Conservation (phyloP, 2,329 filamentous ascomycete genomes). For the Aurifilum marmelostoma region DNA sequence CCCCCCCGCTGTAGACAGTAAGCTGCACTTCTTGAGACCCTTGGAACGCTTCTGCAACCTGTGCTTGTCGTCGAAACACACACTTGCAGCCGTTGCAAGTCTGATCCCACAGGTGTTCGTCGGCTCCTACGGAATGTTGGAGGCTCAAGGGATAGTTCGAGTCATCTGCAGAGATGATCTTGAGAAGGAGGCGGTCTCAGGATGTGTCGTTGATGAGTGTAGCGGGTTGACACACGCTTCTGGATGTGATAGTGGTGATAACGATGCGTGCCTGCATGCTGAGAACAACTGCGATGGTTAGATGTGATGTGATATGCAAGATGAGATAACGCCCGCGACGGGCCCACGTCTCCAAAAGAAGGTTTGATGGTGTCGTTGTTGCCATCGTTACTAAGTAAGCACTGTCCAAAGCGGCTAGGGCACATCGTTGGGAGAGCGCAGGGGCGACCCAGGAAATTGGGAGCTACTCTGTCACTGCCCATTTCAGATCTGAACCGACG, state of each 20-base stretch:
- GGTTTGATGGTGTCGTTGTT: not conserved
- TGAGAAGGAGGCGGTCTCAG: not conserved
- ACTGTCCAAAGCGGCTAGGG: not conserved
- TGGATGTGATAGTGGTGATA: not conserved
- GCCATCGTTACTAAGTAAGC: not conserved
- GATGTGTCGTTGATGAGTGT: not conserved
- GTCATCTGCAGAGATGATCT: not conserved
- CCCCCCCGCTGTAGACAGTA: no score
- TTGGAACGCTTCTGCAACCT: conserved; percentile 11
- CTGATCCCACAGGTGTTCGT: not conserved
- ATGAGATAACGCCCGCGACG: not conserved
- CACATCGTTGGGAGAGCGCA: not conserved
- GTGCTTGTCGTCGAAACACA: not conserved
- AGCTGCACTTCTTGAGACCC: not conserved
- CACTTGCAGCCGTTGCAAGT: not conserved
- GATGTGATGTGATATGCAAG: not conserved
- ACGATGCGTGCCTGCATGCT: not conserved
- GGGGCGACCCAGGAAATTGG: conserved; percentile 11
- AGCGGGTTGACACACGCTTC: not conserved
- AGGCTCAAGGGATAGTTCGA: not conserved
- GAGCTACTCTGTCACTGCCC: conserved; percentile 12
- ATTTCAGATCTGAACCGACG: conserved; percentile 2
- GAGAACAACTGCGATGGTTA: not conserved
- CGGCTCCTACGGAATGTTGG: not conserved
- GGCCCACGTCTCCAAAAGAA: not conserved